Evolutionary conservation across 192 early-diverging fungal species (phyloP), one percentile per base, ranked within the genome.

Genomic region (Radiomyces spectabilis): DNA sequence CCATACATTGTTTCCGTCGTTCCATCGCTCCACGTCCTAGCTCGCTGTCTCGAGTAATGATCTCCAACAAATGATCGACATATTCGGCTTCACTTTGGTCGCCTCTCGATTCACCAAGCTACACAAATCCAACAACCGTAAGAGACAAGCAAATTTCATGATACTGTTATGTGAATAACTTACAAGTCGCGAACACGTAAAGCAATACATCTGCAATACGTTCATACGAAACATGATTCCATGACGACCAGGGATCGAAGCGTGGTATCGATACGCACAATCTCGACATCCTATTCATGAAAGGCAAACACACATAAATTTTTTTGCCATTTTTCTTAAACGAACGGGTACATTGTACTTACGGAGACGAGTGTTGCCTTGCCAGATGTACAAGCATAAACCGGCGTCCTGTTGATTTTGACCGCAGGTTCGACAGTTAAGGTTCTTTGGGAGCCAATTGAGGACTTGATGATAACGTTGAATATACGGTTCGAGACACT

Each of bases 161-260:
- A 21, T 4, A 10, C 1, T 6, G 1, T 6, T 31, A 8, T 30
- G 10, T 18, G 1, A 32, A 4, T 10, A n/a, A 41, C 48, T 51
- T 61, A 57, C 63, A 34, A 53, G 44, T 45, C 64, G 40, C 21
- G 52, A 55, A 31, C 64, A 66, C 12, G 45, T 45, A 51, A 55
- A 66, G 16, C 64, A 66, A 37, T 55, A 66, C 39, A 66, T 39
- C 38, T 66, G 64, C 1, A 66, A 30, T 22, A 58, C 52, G 10
- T 58, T 58, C 18, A 55, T 47, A 19, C 64, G 51, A 42, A 66
- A 31, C 8, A 66, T 27, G 3, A 66, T 66, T 21, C 64, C 64
- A 34, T 59, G 64, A 5, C 64, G 51, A 22, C 35, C 47, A 8
- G 39, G 39, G 0, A 50, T 44, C 10, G 57, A 51, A 42, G 52